A percentile compares a stretch with the other conserved stretches of the same genome.
Conservation (phyloP, 139 green algal genomes). For the Tetradesmus lagerheimii region DNA sequence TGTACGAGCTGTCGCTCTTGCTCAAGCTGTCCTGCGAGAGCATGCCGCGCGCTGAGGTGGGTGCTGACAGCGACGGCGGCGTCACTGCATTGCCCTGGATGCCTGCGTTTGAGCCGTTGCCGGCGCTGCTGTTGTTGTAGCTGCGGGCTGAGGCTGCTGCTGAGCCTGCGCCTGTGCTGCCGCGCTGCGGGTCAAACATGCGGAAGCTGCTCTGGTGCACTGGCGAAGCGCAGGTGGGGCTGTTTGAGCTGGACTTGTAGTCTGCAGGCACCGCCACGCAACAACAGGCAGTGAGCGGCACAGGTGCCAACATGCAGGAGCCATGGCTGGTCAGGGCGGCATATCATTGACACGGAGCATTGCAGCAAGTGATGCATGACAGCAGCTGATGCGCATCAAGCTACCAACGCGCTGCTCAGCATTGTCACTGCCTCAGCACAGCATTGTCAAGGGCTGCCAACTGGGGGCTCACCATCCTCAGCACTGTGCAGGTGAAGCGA, state of each 20-base stretch:
- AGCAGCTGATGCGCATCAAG: background rate
- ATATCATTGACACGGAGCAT: background rate
- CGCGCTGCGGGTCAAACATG: background rate
- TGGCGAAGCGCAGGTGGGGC: conserved; percentile 36
- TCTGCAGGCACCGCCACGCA: conserved; percentile 10
- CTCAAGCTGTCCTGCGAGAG: background rate
- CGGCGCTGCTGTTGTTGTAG: background rate
- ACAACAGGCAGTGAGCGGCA: background rate
- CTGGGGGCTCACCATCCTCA: conserved; percentile 18
- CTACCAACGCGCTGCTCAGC: background rate
- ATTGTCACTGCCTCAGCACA: background rate
- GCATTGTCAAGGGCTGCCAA: background rate
- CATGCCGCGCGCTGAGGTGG: conserved; percentile 8
- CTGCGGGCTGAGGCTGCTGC: conserved; percentile 10
- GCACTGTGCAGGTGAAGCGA: background rate
- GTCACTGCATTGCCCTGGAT: conserved; percentile 4
- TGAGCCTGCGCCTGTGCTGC: conserved; percentile 19
- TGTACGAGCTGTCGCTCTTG: background rate
- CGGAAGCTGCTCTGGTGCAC: conserved; percentile 13
- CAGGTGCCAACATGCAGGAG: background rate
- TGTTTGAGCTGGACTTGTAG: conserved; percentile 23
- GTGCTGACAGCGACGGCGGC: conserved; percentile 22
- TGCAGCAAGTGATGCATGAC: background rate
- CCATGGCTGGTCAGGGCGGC: no score
- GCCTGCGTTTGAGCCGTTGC: background rate